A percentile compares a stretch with the other conserved stretches of the same genome.
Conservation (phyloP, 371 early-diverging fungal genomes). For the Mortierella sp. region DNA sequence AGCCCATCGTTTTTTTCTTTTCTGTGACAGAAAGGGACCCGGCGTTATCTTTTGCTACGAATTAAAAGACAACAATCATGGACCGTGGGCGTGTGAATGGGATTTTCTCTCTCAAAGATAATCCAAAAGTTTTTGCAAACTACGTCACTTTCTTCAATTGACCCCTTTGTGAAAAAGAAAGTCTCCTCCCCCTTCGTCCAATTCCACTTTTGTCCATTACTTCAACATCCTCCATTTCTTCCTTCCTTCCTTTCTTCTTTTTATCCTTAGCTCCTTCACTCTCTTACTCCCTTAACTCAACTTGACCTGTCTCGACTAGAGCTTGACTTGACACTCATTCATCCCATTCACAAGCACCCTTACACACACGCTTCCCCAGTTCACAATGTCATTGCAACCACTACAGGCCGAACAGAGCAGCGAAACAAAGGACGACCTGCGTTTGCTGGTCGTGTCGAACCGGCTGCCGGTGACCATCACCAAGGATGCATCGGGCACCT, state of each 20-base stretch:
- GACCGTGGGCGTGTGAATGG: background rate
- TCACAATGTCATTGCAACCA: constrained; percentile 20
- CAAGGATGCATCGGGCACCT: constrained; percentile 71
- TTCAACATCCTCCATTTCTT: background rate
- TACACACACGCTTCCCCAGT: background rate
- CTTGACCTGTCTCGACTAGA: background rate
- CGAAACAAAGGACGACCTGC: constrained; percentile 57
- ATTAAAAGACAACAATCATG: background rate
- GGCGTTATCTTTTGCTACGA: background rate
- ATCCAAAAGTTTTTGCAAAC: constrained; percentile 1
- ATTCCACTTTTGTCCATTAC: background rate
- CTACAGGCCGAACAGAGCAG: background rate
- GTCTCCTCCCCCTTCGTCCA: too few relatives aligned
- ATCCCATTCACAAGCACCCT: background rate
- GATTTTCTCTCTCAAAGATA: too few relatives aligned
- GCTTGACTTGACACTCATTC: background rate
- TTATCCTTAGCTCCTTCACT: background rate
- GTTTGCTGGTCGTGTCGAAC: constrained; percentile 99
- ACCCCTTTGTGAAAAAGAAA: too few relatives aligned
- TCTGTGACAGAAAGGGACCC: background rate
- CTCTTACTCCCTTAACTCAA: background rate
- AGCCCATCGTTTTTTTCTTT: background rate
- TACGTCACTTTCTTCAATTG: constrained; percentile 21
- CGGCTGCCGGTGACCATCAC: constrained; percentile 98
- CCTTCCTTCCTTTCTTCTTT: background rate